phyloP scores from a whole-genome alignment of 352 stramenopile genomes.

The Elongisporangium undulatum region DNA sequence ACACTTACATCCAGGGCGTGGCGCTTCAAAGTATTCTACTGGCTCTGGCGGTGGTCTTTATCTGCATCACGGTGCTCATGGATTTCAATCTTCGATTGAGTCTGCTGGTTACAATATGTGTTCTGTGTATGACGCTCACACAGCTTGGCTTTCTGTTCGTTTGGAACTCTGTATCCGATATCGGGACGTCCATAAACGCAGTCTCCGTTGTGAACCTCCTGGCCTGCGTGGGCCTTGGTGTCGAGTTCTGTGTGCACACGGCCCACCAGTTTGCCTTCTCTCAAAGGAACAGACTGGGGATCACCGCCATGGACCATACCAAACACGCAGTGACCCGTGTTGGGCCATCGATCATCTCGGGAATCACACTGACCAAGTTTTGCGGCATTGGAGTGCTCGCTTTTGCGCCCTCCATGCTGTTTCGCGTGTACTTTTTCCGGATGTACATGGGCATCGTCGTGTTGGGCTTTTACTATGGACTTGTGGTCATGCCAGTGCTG shows the following conservation, averaged over 20 bases:
- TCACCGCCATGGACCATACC: slow-evolving; percentile 57
- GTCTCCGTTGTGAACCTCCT: slow-evolving; percentile 90
- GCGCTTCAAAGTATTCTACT: slow-evolving; percentile 83
- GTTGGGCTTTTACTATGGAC: slow-evolving; percentile 80
- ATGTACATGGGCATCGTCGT: slow-evolving; percentile 91
- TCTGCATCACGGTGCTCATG: slow-evolving; percentile 76
- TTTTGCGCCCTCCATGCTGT: slow-evolving; percentile 89
- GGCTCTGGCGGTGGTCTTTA: slow-evolving; percentile 75
- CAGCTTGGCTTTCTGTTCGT: slow-evolving; percentile 79
- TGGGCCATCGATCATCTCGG: slow-evolving; percentile 83
- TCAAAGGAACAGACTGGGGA: slow-evolving; percentile 33
- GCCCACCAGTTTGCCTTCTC: slow-evolving; percentile 79
- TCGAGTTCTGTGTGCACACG: slow-evolving; percentile 90
- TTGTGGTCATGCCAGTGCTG: slow-evolving; percentile 79
- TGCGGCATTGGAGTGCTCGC: slow-evolving; percentile 86
- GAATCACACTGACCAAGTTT: slow-evolving; percentile 91
- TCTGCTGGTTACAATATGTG: slow-evolving; percentile 64
- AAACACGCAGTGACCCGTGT: slow-evolving; percentile 71
- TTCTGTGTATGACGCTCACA: slow-evolving; percentile 75
- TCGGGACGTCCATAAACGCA: slow-evolving; percentile 83
- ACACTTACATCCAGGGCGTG: slow-evolving; percentile 88
- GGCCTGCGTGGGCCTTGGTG: slow-evolving; percentile 77
- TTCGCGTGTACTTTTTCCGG: slow-evolving; percentile 91
- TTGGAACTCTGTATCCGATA: slow-evolving; percentile 58
- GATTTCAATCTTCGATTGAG: slow-evolving; percentile 58